Conservation (phyloP, 176 grass and related monocot genomes). For the Bolboschoenus planiculmis region DNA sequence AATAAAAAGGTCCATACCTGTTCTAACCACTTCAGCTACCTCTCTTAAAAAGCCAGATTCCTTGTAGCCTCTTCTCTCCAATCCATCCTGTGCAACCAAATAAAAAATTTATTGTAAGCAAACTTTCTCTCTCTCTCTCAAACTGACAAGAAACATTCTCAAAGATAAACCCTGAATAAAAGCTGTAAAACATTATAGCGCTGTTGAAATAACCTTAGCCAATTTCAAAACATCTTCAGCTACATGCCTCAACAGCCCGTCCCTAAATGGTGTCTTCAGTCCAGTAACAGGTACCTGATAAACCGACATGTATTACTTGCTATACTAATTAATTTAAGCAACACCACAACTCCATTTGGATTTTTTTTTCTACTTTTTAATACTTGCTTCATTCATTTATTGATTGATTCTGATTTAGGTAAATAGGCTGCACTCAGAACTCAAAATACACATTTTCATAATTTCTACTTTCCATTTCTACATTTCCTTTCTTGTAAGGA, state of each 20-base stretch:
- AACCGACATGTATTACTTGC: conserved; percentile 2
- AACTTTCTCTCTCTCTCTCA: not conserved
- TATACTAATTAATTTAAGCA: conserved; percentile 6
- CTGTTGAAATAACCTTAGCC: conserved; percentile 50
- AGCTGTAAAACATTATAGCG: not conserved
- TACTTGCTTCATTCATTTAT: not conserved
- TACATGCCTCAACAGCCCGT: conserved; percentile 70
- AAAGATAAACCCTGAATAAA: not conserved
- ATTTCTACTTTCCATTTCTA: not conserved
- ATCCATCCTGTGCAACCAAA: conserved; percentile 58
- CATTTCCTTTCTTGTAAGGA: not conserved
- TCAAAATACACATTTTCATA: not conserved
- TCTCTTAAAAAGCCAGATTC: conserved; percentile 89
- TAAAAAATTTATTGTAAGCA: conserved; percentile 8
- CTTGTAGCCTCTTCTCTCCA: conserved; percentile 99
- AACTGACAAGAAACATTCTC: not conserved
- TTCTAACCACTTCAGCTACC: conserved; percentile 58
- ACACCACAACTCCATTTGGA: not conserved
- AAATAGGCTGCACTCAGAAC: not conserved
- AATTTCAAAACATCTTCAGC: conserved; percentile 87
- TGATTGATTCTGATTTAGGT: not conserved
- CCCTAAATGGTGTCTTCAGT: conserved; percentile 87
- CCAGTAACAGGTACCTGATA: conserved; percentile 75
- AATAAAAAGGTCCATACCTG: conserved; percentile 33
- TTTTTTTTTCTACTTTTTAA: not conserved